Percentiles rank a stretch among this genome's conserved stretches.
Conservation (phyloP, 352 stramenopile species). For the Phytophthora meadii region DNA sequence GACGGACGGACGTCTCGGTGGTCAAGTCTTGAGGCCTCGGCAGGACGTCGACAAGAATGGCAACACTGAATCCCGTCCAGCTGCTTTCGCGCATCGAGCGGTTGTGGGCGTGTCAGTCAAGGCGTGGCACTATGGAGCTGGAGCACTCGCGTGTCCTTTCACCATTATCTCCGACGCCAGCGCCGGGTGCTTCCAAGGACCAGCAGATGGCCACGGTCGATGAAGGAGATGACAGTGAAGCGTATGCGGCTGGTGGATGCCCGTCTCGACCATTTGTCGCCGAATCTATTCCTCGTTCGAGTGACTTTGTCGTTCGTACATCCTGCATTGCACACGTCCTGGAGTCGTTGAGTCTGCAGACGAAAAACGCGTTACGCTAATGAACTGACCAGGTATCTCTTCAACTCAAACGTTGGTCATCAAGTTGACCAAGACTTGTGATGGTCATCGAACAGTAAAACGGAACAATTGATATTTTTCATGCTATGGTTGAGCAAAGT, state of each 20-base stretch:
- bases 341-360: constrained; percentile 9
- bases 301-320: constrained; percentile 1
- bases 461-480: constrained; percentile 32
- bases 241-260: constrained; percentile 17
- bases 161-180: neutral
- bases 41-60: constrained; percentile 3
- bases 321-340: constrained; percentile 11
- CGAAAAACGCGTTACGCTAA: constrained; percentile 7
- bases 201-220: constrained; percentile 6
- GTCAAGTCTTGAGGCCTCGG: too few relatives aligned
- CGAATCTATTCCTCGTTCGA: constrained; percentile 8
- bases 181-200: constrained; percentile 1
- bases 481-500: constrained; percentile 8
- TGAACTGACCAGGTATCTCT: neutral
- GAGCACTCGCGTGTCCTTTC: constrained; percentile 7
- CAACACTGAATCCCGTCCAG: constrained; percentile 3
- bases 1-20: neutral
- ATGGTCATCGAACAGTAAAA: constrained; percentile 24
- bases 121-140: constrained; percentile 6
- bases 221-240: constrained; percentile 6
- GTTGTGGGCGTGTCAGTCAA: constrained; percentile 14
- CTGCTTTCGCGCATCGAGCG: constrained; percentile 13
- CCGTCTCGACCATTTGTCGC: neutral
- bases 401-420: neutral
- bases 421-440: neutral